Evolutionary conservation across 345 rosid species (phyloP), one percentile per base, ranked within the genome.

Genomic region (Kernera saxatilis): DNA sequence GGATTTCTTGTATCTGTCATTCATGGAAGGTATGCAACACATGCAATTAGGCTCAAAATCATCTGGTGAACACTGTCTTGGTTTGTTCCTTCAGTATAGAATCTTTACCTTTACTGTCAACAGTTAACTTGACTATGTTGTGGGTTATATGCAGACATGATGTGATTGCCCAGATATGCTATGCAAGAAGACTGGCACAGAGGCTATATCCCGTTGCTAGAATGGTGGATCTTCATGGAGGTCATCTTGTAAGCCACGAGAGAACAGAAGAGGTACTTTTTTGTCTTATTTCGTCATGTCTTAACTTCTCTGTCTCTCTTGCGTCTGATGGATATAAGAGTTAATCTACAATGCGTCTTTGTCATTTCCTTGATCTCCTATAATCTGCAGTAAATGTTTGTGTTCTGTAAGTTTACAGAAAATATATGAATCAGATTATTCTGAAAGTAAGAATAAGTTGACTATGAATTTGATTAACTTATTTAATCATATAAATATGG

Each of bases 191-290:
- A 70, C 88, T 94, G 35, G 98, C 99, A 23, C 81, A 84, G 82
- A 92, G 79, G 81, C 81, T 94, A 62, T 79, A 85, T 54, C 99
- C 99, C 1, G 79, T 71, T 32, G 90, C 99, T 52, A 92, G 85
- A 79, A 89, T 94, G 98, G 79, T 92, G 56, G 98, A 94, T 73
- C 93, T 94, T 75, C 93, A 84, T 51, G 99, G 99, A 36, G 99
- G 93, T 48, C 99, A 94, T 87, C 86, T 94, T 63, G 91, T 94
- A 77, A 89, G 97, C 79, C 98, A 88, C 52, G 98, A 94, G 86
- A 86, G 89, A 74, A 82, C 84, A 22, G 81, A 80, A 79, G 98
- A 94, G 99, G 99, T 94, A 87, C 74, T 51, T 63, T 6, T 62
- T 27, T 25, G 0, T 57, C 36, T 15, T 58, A 33, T 17, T 33